Evolutionary conservation across 2,329 filamentous ascomycete species (phyloP).

Genomic region (Nakataea oryzae): DNA sequence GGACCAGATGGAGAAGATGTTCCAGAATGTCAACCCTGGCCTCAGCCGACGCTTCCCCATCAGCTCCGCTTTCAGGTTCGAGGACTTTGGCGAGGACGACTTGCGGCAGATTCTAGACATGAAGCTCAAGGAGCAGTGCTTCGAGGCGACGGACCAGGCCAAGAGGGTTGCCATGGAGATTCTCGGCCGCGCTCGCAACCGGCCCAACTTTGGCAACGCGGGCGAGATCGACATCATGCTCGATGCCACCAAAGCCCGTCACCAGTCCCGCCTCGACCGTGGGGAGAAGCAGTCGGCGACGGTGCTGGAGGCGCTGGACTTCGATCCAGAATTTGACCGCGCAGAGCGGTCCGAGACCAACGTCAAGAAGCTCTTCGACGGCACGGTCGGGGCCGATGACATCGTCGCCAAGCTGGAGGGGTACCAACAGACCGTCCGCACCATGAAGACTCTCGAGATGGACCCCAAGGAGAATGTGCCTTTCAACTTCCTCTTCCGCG

Average conservation of each 20-base stretch:
- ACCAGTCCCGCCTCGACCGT: conserved; percentile 17
- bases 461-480: conserved; percentile 50
- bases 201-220: conserved; percentile 61
- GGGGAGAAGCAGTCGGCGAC: conserved; percentile 11
- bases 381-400: conserved; percentile 45
- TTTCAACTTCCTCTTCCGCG: conserved; percentile 60
- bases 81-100: conserved; percentile 53
- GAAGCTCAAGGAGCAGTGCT: conserved; percentile 49
- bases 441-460: conserved; percentile 37
- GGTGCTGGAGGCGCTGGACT: conserved; percentile 30
- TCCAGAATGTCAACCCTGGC: conserved; percentile 64
- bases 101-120: conserved; percentile 48
- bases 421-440: conserved; percentile 40
- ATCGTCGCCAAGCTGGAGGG: conserved; percentile 41
- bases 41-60: conserved; percentile 56
- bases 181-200: conserved; percentile 49
- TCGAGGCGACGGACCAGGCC: conserved; percentile 38
- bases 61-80: conserved; percentile 53
- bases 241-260: conserved; percentile 37
- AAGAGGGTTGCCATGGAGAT: conserved; percentile 46
- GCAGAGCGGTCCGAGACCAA: conserved; percentile 34
- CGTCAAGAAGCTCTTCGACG: conserved; percentile 43
- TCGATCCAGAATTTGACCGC: conserved; percentile 50
- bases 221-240: conserved; percentile 65
- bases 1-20: conserved; percentile 60